These are phyloP conservation scores for Baeospora myosura DNA, from an alignment of 1,284 basidiomycete genomes.

Conservation along the genomic window DNA sequence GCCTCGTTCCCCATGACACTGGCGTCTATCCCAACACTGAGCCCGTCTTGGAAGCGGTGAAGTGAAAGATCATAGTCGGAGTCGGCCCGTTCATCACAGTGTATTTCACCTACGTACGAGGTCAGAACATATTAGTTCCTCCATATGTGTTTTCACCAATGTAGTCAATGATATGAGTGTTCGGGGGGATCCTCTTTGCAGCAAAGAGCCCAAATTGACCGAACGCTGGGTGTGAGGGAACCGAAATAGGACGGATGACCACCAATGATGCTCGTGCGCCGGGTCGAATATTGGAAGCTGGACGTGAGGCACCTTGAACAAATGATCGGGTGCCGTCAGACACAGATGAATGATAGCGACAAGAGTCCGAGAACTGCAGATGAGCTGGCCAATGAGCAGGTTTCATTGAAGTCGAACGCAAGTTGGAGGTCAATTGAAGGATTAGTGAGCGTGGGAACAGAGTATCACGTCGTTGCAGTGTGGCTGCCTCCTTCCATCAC, in stretches of 20 bases:
- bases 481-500: constrained; percentile 13
- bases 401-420: not conserved
- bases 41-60: constrained; percentile 46
- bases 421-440: not conserved
- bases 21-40: constrained; percentile 69
- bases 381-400: constrained; percentile 48
- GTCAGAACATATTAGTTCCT: not conserved
- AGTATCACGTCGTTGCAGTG: not conserved
- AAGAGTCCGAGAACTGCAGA: constrained; percentile 37
- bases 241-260: constrained; percentile 38
- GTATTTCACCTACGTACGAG: constrained; percentile 53
- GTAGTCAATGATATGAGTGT: constrained; percentile 73
- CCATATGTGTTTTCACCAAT: constrained; percentile 34
- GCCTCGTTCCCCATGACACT: constrained; percentile 74
- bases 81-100: constrained; percentile 58
- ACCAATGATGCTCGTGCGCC: constrained; percentile 20
- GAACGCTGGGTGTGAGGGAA: constrained; percentile 60
- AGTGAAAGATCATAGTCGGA: constrained; percentile 87
- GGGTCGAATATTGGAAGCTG: constrained; percentile 12
- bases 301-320: constrained; percentile 14
- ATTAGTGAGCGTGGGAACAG: constrained; percentile 20
- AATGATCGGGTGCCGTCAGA: constrained; percentile 27
- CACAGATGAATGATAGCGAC: constrained; percentile 49
- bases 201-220: constrained; percentile 85
- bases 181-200: constrained; percentile 55